These are phyloP conservation scores for Phytopythium kandeliae DNA, from an alignment of 352 stramenopile species.

Conservation along the genomic window DNA sequence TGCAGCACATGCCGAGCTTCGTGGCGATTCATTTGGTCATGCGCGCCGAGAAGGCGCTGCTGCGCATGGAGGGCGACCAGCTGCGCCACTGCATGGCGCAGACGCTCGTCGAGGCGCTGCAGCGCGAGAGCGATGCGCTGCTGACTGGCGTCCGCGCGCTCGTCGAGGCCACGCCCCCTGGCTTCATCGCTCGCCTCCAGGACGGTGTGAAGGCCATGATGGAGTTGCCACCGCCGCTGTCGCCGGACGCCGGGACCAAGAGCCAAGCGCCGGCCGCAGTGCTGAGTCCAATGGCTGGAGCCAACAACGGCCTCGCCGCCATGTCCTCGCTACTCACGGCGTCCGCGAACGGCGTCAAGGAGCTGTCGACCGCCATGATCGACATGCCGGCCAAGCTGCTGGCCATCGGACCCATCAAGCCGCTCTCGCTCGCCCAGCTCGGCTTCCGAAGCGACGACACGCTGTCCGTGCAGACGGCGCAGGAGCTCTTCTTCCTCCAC, in stretches of 20 bases:
- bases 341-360: constrained; percentile 58
- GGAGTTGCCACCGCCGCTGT: too few species aligned
- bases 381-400: constrained; percentile 71
- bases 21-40: constrained; percentile 52
- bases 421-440: constrained; percentile 15
- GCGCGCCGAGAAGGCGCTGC: constrained; percentile 47
- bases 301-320: constrained; percentile 2
- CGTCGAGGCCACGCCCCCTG: constrained; percentile 57
- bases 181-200: constrained; percentile 48
- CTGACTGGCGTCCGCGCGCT: constrained; percentile 36
- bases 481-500: constrained; percentile 49
- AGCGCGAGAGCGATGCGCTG: constrained; percentile 21
- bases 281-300: not conserved
- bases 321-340: constrained; percentile 54
- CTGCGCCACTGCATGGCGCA: constrained; percentile 63
- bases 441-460: constrained; percentile 12
- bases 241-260: not conserved
- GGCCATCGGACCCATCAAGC: constrained; percentile 25
- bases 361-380: constrained; percentile 61
- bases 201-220: constrained; percentile 23
- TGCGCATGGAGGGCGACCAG: constrained; percentile 69
- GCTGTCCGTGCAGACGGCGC: constrained; percentile 21
- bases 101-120: constrained; percentile 46
- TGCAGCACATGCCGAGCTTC: constrained; percentile 12
- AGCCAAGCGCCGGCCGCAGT: not conserved